A percentile compares a stretch with the other conserved stretches of the same genome.
Evolutionary conservation across 208 protist species (phyloP).

Genomic region (Acanthamoeba healyi): DNA sequence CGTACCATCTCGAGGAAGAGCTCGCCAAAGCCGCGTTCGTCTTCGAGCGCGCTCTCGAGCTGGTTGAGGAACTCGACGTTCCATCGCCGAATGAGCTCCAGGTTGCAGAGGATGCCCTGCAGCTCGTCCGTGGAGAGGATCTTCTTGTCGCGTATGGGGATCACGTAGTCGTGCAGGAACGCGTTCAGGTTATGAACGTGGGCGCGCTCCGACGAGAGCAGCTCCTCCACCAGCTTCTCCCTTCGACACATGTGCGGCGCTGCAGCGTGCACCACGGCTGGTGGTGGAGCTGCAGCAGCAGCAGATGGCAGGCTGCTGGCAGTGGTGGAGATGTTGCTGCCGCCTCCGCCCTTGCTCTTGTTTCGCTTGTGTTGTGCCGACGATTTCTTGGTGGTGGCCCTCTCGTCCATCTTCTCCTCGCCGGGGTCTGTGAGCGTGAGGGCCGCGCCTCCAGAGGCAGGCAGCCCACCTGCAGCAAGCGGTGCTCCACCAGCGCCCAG

Average conservation of each 20-base stretch:
- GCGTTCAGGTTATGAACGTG: constrained; percentile 63
- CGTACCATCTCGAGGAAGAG: constrained; percentile 70
- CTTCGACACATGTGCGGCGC: not conserved
- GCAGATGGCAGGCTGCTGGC: not conserved
- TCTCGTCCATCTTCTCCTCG: not conserved
- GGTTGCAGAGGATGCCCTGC: constrained; percentile 58
- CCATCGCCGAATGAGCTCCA: constrained; percentile 68
- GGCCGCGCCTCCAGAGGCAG: not conserved
- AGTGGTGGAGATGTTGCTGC: not conserved
- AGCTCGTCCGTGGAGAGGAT: constrained; percentile 41
- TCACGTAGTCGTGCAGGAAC: constrained; percentile 69
- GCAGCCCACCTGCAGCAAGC: not conserved
- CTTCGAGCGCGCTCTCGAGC: constrained; percentile 47
- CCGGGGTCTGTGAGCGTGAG: not conserved
- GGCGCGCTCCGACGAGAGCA: constrained; percentile 53
- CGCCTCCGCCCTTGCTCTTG: constrained; percentile 10
- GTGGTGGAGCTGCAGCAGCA: not conserved
- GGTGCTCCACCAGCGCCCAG: no score
- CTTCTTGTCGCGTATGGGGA: constrained; percentile 64
- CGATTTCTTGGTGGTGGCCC: not conserved
- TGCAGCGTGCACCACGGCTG: no score
- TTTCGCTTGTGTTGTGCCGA: not conserved
- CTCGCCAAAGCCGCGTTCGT: constrained; percentile 52
- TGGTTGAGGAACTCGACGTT: constrained; percentile 67
- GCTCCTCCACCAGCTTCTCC: constrained; percentile 60